Conservation (phyloP, 306 rosid genomes). For the Cyamopsis tetragonoloba region DNA sequence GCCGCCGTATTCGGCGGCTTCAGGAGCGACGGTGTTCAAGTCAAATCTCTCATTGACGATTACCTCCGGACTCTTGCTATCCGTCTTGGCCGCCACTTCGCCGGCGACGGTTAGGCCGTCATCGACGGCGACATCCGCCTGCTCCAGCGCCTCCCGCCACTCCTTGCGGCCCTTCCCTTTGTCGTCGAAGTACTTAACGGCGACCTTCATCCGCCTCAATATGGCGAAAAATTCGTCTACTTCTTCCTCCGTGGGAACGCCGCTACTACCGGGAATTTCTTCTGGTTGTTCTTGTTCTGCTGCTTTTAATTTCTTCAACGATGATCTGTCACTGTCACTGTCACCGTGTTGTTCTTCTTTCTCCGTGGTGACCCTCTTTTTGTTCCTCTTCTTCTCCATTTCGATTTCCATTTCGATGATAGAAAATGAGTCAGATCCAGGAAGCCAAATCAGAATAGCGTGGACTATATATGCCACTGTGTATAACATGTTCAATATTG, state of each 20-base stretch:
- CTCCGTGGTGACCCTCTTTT: constrained; percentile 22
- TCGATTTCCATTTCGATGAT: constrained; percentile 33
- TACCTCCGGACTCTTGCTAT: neutral
- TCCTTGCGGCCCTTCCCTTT: constrained; percentile 26
- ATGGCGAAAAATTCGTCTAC: constrained; percentile 78
- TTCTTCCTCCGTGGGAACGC: constrained; percentile 51
- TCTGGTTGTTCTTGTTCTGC: constrained; percentile 1
- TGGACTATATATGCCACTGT: neutral
- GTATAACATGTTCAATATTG: neutral
- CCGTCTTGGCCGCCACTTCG: neutral
- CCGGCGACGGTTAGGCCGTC: neutral
- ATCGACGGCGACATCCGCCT: neutral
- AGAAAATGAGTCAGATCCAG: neutral
- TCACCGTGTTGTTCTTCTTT: neutral
- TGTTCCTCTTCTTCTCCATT: constrained; percentile 30
- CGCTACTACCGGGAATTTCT: neutral
- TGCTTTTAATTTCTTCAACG: constrained; percentile 16
- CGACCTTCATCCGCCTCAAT: constrained; percentile 65
- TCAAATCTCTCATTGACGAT: constrained; percentile 28
- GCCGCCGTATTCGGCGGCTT: constrained; percentile 35
- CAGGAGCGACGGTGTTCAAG: constrained; percentile 50
- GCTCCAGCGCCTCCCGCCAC: constrained; percentile 31
- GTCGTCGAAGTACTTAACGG: constrained; percentile 55
- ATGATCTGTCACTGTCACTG: neutral
- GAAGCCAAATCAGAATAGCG: neutral